These are phyloP conservation scores for Lodderomyces beijingensis DNA, from an alignment of 1,139 yeast genomes.

Conservation along the genomic window DNA sequence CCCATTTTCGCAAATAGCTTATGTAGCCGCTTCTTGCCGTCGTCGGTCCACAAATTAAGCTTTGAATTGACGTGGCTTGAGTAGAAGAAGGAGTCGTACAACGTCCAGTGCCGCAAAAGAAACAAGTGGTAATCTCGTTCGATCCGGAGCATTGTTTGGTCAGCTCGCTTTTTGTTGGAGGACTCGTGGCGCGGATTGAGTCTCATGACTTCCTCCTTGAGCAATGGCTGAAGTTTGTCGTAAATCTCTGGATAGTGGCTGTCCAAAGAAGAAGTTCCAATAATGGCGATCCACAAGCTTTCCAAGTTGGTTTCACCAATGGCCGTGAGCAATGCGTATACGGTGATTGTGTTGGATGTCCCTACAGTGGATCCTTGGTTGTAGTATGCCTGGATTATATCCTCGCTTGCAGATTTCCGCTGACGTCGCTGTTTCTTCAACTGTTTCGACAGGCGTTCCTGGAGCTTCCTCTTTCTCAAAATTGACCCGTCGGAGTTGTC, in stretches of 20 bases:
- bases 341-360: conserved; percentile 72
- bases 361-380: conserved; percentile 76
- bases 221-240: conserved; percentile 63
- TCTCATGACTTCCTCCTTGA: conserved; percentile 81
- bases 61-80: conserved; percentile 89
- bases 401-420: conserved; percentile 47
- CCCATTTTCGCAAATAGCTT: conserved; percentile 97
- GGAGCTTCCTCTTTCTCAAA: conserved; percentile 29
- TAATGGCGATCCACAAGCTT: conserved; percentile 78
- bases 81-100: conserved; percentile 86
- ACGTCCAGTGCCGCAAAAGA: conserved; percentile 85
- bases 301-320: conserved; percentile 61
- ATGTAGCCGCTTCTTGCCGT: conserved; percentile 81
- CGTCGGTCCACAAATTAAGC: conserved; percentile 84
- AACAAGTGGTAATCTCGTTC: conserved; percentile 87
- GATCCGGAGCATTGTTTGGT: conserved; percentile 57
- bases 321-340: conserved; percentile 73
- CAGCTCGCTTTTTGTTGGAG: conserved; percentile 46
- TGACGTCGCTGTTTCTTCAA: conserved; percentile 27
- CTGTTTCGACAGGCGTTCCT: conserved; percentile 23
- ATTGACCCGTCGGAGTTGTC: conserved; percentile 33
- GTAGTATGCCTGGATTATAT: conserved; percentile 67
- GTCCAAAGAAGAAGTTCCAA: conserved; percentile 84
- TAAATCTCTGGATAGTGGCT: conserved; percentile 74
- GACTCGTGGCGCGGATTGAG: conserved; percentile 35